A percentile compares a stretch with the other conserved stretches of the same genome.
Conservation (phyloP, 768 basidiomycete species). For the Lenzites betulinus region DNA sequence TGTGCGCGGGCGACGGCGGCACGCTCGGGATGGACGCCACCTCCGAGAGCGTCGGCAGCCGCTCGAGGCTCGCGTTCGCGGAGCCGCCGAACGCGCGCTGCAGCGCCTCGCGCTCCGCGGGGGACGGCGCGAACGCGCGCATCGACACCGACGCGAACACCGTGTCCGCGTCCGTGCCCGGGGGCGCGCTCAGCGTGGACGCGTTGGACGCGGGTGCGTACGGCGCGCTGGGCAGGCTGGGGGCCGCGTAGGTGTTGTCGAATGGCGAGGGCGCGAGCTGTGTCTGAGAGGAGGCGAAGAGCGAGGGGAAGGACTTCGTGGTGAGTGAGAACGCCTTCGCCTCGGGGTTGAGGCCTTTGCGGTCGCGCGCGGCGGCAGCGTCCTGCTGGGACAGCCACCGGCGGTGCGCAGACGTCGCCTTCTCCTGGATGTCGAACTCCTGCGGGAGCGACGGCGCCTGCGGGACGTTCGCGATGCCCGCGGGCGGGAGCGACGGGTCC, state of each 20-base stretch:
- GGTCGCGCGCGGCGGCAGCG: slow-evolving; percentile 51
- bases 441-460: not conserved
- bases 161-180: slow-evolving; percentile 21
- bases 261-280: slow-evolving; percentile 21
- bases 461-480: not conserved
- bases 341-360: slow-evolving; percentile 79
- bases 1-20: slow-evolving; percentile 64
- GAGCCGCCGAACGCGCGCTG: slow-evolving; percentile 77
- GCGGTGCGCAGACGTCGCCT: slow-evolving; percentile 39
- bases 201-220: too few relatives aligned
- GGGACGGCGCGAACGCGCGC: slow-evolving; percentile 87
- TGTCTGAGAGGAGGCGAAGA: slow-evolving; percentile 8
- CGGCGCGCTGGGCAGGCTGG: slow-evolving; percentile 21
- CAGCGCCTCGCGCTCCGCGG: slow-evolving; percentile 82
- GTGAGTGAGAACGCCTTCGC: slow-evolving; percentile 74
- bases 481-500: slow-evolving; percentile 20
- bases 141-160: slow-evolving; percentile 45
- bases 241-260: slow-evolving; percentile 13
- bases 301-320: slow-evolving; percentile 25
- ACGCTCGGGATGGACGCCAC: slow-evolving; percentile 38
- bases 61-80: slow-evolving; percentile 74
- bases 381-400: slow-evolving; percentile 50
- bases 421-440: slow-evolving; percentile 27
- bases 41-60: slow-evolving; percentile 75
- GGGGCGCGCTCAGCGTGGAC: slow-evolving; percentile 26